Conservation (phyloP, 768 basidiomycete genomes). For the Mrakia frigida region DNA sequence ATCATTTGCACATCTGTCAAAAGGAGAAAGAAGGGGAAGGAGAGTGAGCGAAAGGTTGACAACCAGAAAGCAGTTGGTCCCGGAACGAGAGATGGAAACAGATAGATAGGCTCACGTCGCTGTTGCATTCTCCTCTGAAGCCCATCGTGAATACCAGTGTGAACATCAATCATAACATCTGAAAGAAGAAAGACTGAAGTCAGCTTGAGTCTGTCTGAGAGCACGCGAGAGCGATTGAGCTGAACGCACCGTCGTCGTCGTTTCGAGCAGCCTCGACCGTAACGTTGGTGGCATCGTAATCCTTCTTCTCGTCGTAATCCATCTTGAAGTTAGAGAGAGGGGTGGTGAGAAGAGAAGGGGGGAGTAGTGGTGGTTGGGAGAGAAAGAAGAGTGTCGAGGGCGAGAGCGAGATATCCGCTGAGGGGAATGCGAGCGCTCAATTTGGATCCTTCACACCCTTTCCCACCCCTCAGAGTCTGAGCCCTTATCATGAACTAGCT, state of each 20-base stretch:
- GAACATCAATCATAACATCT: slow-evolving; percentile 19
- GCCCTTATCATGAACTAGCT: too few relatives aligned
- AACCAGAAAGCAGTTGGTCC: too few relatives aligned
- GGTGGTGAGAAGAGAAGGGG: not conserved
- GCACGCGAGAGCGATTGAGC: not conserved
- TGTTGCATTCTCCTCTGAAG: slow-evolving; percentile 70
- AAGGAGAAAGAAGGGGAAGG: too few relatives aligned
- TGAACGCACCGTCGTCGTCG: slow-evolving; percentile 4
- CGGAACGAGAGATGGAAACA: too few relatives aligned
- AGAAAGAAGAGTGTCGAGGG: not conserved
- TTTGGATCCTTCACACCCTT: too few relatives aligned
- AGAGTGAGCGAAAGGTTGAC: too few relatives aligned
- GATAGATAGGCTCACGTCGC: slow-evolving; percentile 43
- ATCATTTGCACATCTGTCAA: slow-evolving; percentile 62
- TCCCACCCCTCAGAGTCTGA: too few relatives aligned
- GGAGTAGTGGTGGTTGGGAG: not conserved
- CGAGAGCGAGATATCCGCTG: not conserved
- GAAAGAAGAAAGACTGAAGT: not conserved
- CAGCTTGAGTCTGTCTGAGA: not conserved
- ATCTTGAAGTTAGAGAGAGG: not conserved
- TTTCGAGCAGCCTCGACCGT: not conserved
- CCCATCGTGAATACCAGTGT: slow-evolving; percentile 46
- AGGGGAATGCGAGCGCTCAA: not conserved
- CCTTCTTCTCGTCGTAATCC: slow-evolving; percentile 5
- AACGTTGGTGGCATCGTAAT: not conserved